Evolutionary conservation across 169 alveolate genomes (phyloP).

Genomic region (Neospora caninum): DNA sequence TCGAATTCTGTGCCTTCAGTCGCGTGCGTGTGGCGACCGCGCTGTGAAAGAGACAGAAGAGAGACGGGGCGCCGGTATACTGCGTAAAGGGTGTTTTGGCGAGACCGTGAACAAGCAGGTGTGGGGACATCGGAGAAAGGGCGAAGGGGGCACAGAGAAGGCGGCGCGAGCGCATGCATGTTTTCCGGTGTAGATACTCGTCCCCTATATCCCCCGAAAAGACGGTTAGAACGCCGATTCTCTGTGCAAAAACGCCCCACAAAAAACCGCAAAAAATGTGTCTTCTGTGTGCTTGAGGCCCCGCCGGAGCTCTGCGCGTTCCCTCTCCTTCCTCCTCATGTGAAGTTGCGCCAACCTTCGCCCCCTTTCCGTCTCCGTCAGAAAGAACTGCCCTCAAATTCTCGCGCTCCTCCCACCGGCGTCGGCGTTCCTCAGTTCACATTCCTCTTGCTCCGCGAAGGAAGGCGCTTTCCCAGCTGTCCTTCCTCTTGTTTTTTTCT

Average conservation of each 20-base stretch:
- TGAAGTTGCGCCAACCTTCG: not conserved
- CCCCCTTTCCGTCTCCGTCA: not conserved
- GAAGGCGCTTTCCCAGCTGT: not conserved
- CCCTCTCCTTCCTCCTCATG: not conserved
- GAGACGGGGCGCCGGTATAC: no score
- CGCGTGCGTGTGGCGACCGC: no score
- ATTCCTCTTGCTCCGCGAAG: not conserved
- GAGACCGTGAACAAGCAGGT: not conserved
- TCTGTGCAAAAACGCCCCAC: not conserved
- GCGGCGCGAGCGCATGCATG: not conserved
- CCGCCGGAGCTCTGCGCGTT: not conserved
- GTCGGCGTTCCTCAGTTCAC: not conserved
- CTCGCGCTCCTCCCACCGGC: not conserved
- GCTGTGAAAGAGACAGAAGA: no score
- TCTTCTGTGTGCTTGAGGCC: slow-evolving; percentile 2
- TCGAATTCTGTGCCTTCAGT: no score
- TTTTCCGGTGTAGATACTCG: not conserved
- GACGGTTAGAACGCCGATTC: not conserved
- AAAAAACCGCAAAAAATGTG: not conserved
- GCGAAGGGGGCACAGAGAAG: not conserved
- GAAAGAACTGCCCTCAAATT: not conserved
- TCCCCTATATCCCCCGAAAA: not conserved
- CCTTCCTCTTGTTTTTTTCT: not conserved
- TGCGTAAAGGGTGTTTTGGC: no score
- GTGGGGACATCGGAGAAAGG: not conserved